Conservation (phyloP, 257 asterid species). For the Gentiana dahurica region DNA sequence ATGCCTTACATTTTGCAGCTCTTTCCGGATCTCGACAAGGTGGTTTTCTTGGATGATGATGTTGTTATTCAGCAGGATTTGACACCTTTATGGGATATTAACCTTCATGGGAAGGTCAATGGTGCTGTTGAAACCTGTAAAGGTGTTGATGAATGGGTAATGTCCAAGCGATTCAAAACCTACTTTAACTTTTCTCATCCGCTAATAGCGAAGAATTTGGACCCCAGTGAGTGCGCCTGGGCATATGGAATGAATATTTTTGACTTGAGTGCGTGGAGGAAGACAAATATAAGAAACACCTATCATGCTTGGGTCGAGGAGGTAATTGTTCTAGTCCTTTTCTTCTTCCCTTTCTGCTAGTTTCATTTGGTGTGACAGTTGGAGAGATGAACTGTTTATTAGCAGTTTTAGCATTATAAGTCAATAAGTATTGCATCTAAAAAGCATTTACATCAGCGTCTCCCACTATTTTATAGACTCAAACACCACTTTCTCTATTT, state of each 20-base stretch:
- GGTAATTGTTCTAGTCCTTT: slow-evolving; percentile 33
- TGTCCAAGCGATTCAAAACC: slow-evolving; percentile 84
- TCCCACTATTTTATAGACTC: too few species aligned
- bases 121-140: slow-evolving; percentile 99
- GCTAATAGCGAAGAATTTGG: slow-evolving; percentile 58
- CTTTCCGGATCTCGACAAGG: slow-evolving; percentile 91
- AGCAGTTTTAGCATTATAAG: not conserved
- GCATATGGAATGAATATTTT: slow-evolving; percentile 98
- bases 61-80: slow-evolving; percentile 86
- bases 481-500: too few species aligned
- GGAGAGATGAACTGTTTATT: not conserved
- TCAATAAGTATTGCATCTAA: not conserved
- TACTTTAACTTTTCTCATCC: slow-evolving; percentile 98
- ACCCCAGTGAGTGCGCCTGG: slow-evolving; percentile 98
- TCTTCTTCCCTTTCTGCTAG: slow-evolving; percentile 7
- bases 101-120: slow-evolving; percentile 81
- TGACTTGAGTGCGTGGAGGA: slow-evolving; percentile 78
- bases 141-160: slow-evolving; percentile 97
- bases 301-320: slow-evolving; percentile 92
- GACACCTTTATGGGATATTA: slow-evolving; percentile 84
- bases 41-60: slow-evolving; percentile 96
- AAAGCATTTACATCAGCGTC: too few species aligned
- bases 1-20: slow-evolving; percentile 47
- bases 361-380: not conserved
- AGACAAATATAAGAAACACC: slow-evolving; percentile 63